Evolutionary conservation across 2,329 filamentous ascomycete genomes (phyloP), one percentile per base, ranked within the genome.

Genomic region (Ceratocystis destructans): DNA sequence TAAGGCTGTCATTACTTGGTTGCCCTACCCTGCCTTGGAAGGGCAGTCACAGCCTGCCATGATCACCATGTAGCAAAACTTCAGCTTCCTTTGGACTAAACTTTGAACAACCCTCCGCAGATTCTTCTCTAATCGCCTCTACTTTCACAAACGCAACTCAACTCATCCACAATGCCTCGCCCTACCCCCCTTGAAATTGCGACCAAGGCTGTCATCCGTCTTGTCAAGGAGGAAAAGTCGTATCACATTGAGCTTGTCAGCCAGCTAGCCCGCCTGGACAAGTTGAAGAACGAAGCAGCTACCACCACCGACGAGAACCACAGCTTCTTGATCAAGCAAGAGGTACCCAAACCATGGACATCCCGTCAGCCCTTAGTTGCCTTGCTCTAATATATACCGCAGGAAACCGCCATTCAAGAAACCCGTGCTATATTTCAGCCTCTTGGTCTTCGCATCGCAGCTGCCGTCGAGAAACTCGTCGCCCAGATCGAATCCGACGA

Each of bases 181-280:
- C 88, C 89, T 57, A 86, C 87, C 0, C 82, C 86, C 71, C 84
- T 96, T 74, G 77, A 84, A 72, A 94, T 96, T 73, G 86, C 88
- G 57, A 94, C 89, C 28, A 84, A 87, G 69, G 85, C 90, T 22
- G 84, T 97, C 70, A 80, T 83, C 71, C 90, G 94, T 68, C 83
- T 97, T 61, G 84, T 96, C 70, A 96, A 96, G 76, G 94, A 99
- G 76, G 90, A 96, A 76, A 80, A 83, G 48, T 93, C 87, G 72
- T 97, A 99, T 78, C 88, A 92, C 79, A 88, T 88, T 73, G 94
- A 99, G 76, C 82, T 92, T 22, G 79, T 82, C 69, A 80, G 87
- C 70, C 92, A 97, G 74, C 81, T 89, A 71, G 81, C 82, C 69
- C 84, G 88, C 66, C 82, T 95, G 70, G 78, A 80, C 57, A 84